Evolutionary conservation across 352 stramenopile genomes (phyloP), one percentile per base, ranked within the genome.

Genomic region (Globisporangium paddicum): DNA sequence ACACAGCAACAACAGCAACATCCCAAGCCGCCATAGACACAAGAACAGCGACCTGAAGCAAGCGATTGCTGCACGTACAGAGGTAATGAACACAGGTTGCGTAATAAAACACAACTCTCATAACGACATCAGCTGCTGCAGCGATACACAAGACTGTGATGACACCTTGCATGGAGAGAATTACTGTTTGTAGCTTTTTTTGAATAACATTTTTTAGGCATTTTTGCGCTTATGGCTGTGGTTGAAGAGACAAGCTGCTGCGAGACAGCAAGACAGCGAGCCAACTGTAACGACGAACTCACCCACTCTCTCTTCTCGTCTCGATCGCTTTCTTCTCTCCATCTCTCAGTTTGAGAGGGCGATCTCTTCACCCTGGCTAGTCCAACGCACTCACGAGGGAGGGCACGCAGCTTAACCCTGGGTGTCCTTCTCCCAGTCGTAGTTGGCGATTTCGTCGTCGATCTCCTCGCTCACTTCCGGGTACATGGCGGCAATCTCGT

Each of bases 351-450:
- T 19, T 21, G 19, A 18, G 0, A 42, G 14, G 37, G 37, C 5
- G 37, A 19, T 32, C 41, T n/a, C 34, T 28, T 16, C 42, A 16
- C 16, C 26, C 50, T 45, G 9, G 11, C 2, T 38, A 16, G 38
- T 10, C 35, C 38, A 58, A 32, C 45, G 30, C 55, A 32, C 30
- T 46, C 44, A 48, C 25, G 30, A 23, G 35, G 11, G 16, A 57
- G n/a, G 25, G 8, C 23, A 32, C 11, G 25, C 30, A 18, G 28
- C 47, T 87, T 90, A 90, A 61, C 70, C 73, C 70, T 91, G 79
- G 61, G 74, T 82, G 77, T 96, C 86, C 79, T 96, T 96, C 67
- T 92, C 82, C 83, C 85, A 96, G 69, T 96, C 85, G 68, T 87
- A 83, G 68, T 88, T 88, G 67, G 82, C 81, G 68, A 95, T 96